Base-by-base conservation (phyloP, 352 stramenopile species). In the Phytophthora ramorum region DNA sequence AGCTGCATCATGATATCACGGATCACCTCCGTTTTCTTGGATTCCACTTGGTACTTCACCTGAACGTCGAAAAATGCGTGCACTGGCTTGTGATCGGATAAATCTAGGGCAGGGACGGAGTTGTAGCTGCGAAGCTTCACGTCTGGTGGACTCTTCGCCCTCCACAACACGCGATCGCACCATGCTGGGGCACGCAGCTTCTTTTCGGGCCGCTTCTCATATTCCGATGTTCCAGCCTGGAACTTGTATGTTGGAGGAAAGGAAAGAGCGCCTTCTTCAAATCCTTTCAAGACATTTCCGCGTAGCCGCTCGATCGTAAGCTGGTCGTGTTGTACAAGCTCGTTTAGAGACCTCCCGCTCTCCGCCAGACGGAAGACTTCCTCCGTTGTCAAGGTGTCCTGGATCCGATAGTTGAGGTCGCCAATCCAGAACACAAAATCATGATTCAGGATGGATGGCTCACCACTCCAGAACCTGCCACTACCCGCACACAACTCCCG, bases 31-130 rank as follows among this genome's bases (percentile, higher is more conserved):
- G 89, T 86, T 53, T 97, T 97, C 75, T 96, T 96, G 5, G 68
- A 73, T 26, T 92, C 73, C 14, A 98, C 91, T 55, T 99, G 89
- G 70, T 98, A 88, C 63, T 98, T 98, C 37, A 95, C 65, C 46
- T 97, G 90, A 0, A 98, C 69, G 16, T 96, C 78, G 48, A 99
- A 97, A 16, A 88, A 88, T 1, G 90, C 96, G 56, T 96, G 91
- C 0, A 99, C 97, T 13, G 98, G 97, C 73, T 99, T 99, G 81
- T 99, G 98, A 75, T 99, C 98, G 0, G 97, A 99, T 56, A 98
- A 65, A 65, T 97, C 90, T 13, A 99, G 75, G n/a, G 91, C 87
- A 57, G 87, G 91, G 19, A 93, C 76, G 4, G 96, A 85, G 32
- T 78, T 63, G 69, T 99, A 99, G 19, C 90, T 82, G 10, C 93